These are phyloP conservation scores for Powellomyces hirtus DNA, from an alignment of 192 early-diverging fungal genomes.

Conservation along the genomic window DNA sequence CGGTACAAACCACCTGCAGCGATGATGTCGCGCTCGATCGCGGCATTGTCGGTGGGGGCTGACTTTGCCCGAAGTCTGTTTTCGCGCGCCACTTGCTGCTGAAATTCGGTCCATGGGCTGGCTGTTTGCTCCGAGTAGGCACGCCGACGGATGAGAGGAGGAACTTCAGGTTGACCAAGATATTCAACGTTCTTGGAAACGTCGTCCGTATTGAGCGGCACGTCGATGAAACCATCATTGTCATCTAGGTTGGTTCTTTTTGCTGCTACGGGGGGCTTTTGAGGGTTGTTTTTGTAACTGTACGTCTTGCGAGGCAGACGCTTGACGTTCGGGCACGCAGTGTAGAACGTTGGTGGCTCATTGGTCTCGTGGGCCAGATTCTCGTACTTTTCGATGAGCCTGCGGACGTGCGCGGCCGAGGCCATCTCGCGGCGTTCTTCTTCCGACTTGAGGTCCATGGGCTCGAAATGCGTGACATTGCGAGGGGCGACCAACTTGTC, in stretches of 20 bases:
- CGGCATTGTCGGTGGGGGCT: background rate
- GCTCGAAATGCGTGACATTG: background rate
- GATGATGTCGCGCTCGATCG: background rate
- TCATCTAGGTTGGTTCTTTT: background rate
- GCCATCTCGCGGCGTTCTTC: background rate
- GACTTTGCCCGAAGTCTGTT: background rate
- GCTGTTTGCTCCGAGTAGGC: background rate
- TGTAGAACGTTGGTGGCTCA: too few species aligned
- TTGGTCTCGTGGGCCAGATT: background rate
- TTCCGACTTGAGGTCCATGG: background rate
- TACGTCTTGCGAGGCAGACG: too few species aligned
- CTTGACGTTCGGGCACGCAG: too few species aligned
- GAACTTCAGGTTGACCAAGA: background rate
- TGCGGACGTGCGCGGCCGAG: background rate
- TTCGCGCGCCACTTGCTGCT: background rate
- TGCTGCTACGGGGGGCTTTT: background rate
- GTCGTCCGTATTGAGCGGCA: background rate
- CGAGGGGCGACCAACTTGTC: too few species aligned
- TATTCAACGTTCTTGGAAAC: background rate
- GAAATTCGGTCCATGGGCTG: background rate
- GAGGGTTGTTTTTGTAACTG: too few species aligned
- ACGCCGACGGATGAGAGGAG: background rate
- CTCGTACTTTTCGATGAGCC: background rate
- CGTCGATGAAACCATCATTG: background rate
- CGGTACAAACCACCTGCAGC: background rate